These are phyloP conservation scores for Prunus dulcis DNA, from an alignment of 306 rosid species.

Conservation along the genomic window DNA sequence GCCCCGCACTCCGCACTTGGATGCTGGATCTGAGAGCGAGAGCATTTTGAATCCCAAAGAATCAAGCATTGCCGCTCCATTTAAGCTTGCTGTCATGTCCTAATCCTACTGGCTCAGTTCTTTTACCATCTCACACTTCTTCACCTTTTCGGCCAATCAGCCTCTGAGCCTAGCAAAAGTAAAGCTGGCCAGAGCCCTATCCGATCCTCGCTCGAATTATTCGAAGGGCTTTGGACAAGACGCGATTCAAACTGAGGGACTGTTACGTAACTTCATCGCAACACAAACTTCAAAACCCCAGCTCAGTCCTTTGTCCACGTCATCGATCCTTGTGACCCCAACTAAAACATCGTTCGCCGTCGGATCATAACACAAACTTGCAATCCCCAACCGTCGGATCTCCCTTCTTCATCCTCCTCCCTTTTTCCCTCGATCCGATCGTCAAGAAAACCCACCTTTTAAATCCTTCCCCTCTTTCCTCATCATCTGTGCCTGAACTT, in stretches of 20 bases:
- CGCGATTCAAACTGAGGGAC: slow-evolving; percentile 23
- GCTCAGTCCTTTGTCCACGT: slow-evolving; percentile 21
- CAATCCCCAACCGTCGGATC: slow-evolving; percentile 44
- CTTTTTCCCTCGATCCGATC: slow-evolving; percentile 27
- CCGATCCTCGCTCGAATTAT: background rate
- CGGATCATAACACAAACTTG: background rate
- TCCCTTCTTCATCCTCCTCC: background rate
- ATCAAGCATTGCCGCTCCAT: background rate
- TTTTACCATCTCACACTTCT: background rate
- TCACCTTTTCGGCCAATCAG: slow-evolving; percentile 7
- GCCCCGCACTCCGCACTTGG: slow-evolving; percentile 24
- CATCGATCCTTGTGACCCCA: slow-evolving; percentile 36
- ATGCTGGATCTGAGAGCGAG: slow-evolving; percentile 14
- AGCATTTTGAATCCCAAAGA: slow-evolving; percentile 2
- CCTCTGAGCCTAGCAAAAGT: background rate
- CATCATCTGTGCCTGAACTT: slow-evolving; percentile 10
- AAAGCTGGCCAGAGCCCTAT: background rate
- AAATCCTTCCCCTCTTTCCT: slow-evolving; percentile 26
- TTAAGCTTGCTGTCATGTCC: slow-evolving; percentile 1
- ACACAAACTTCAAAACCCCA: background rate
- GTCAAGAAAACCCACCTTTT: slow-evolving; percentile 30
- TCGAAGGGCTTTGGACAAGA: slow-evolving; percentile 8
- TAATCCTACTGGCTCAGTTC: background rate
- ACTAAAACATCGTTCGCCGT: background rate
- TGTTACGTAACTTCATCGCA: background rate